Evolutionary conservation across 768 basidiomycete species (phyloP), one percentile per base, ranked within the genome.

Genomic region (Phanerochaete carnosa): DNA sequence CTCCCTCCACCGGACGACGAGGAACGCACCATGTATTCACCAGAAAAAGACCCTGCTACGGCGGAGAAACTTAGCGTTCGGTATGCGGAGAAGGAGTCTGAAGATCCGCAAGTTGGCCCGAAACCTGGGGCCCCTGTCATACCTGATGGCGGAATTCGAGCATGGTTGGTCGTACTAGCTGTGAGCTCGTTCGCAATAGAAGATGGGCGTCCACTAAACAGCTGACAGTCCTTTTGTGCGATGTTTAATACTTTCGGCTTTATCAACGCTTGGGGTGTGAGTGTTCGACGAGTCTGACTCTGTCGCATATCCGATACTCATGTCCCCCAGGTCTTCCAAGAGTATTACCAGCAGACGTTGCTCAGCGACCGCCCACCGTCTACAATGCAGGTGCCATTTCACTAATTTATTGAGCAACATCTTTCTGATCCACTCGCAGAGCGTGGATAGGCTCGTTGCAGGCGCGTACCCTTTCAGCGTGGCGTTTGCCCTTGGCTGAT

Each of bases 401-500:
- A 26, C 30, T 59, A 54, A 46, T 50, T 55, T 29, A 51, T 25
- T 19, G 15, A 28, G 16, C n/a, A 45, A 55, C 47, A 26, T 35
- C n/a, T 50, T n/a, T 51, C 12, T 23, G 32, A 47, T 43, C 28
- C 54, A 35, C 13, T 12, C 30, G 19, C 37, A 59, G 58, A 9
- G 61, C 50, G 46, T 92, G 89, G 90, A 92, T 92, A 32, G 90
- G 90, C 4, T 92, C 90, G 0, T 73, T 86, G 22, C 89, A 90
- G 74, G 51, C 33, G 11, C 13, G 15, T n/a, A 4, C 29, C 16
- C 29, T 28, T 28, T 16, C n/a, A 13, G 8, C 30, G 19, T 52
- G 13, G 26, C 2, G 16, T 22, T 9, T 28, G 16, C 16, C 33
- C 26, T 51, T 23, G 16, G 16, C 28, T 25, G 49, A 15, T 16